These are phyloP conservation scores for Albugo candida DNA, from an alignment of 352 stramenopile genomes.

Conservation along the genomic window DNA sequence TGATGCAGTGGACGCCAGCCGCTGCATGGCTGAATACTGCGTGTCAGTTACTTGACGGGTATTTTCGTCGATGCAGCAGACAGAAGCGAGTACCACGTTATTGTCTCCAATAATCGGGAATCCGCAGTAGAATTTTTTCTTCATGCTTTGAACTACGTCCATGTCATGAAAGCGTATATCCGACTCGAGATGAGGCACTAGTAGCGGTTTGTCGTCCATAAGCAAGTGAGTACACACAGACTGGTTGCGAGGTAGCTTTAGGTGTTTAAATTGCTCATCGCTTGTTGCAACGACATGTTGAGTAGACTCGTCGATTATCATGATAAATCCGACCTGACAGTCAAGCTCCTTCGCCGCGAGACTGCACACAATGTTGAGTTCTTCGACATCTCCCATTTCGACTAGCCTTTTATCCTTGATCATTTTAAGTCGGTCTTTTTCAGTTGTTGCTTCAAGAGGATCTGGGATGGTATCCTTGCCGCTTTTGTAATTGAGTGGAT, in stretches of 20 bases:
- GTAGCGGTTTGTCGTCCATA: slow-evolving; percentile 29
- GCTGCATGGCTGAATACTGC: slow-evolving; percentile 32
- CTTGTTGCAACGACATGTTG: slow-evolving; percentile 17
- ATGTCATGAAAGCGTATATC: slow-evolving; percentile 50
- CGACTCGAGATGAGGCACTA: slow-evolving; percentile 30
- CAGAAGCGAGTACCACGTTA: slow-evolving; percentile 27
- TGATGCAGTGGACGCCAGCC: slow-evolving; percentile 6
- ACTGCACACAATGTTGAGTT: slow-evolving; percentile 49
- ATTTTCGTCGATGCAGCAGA: slow-evolving; percentile 37
- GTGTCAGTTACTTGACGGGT: slow-evolving; percentile 24
- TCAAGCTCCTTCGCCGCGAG: slow-evolving; percentile 30
- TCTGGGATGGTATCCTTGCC: slow-evolving; percentile 9
- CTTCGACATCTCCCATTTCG: slow-evolving; percentile 25
- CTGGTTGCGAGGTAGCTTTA: slow-evolving; percentile 23
- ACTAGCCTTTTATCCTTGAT: slow-evolving; percentile 26
- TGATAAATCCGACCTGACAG: slow-evolving; percentile 36
- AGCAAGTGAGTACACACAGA: slow-evolving; percentile 47
- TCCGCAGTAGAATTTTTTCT: slow-evolving; percentile 53
- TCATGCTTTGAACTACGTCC: slow-evolving; percentile 11
- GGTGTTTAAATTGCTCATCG: background rate
- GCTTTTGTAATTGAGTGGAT: slow-evolving; percentile 19
- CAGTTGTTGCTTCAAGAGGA: slow-evolving; percentile 19
- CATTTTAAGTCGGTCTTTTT: slow-evolving; percentile 21
- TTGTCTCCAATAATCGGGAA: slow-evolving; percentile 30
- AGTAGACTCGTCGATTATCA: slow-evolving; percentile 29